Evolutionary conservation across 306 rosid species (phyloP).

Genomic region (Rosa persica): DNA sequence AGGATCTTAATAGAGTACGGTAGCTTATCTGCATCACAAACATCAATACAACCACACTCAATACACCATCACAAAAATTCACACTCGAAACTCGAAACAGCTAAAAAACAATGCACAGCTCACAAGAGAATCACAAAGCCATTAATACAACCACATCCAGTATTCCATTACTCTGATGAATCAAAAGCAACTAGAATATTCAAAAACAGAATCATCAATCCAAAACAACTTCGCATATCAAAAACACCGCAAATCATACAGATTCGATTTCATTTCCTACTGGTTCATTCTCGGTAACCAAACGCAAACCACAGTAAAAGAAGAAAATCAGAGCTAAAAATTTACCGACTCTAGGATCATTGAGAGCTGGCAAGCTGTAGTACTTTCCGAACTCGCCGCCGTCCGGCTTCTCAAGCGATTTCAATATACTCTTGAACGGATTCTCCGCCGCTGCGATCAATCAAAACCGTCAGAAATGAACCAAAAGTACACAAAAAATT

Average conservation of each 20-base stretch:
- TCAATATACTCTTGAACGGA: constrained; percentile 70
- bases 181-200: neutral
- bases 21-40: constrained; percentile 58
- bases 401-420: constrained; percentile 70
- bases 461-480: constrained; percentile 5
- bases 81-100: neutral
- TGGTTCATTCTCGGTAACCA: constrained; percentile 18
- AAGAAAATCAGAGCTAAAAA: constrained; percentile 17
- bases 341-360: constrained; percentile 85
- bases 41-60: constrained; percentile 12
- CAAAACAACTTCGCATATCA: neutral
- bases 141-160: neutral
- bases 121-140: neutral
- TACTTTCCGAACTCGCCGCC: constrained; percentile 88
- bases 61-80: neutral
- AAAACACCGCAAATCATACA: neutral
- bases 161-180: neutral
- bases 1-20: constrained; percentile 93
- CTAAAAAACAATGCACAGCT: neutral
- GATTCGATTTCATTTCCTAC: constrained; percentile 15
- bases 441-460: constrained; percentile 47
- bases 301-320: neutral
- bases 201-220: constrained; percentile 8
- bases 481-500: neutral
- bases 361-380: constrained; percentile 86